Conservation (phyloP, 352 stramenopile genomes). For the Phytophthora nicotianae region DNA sequence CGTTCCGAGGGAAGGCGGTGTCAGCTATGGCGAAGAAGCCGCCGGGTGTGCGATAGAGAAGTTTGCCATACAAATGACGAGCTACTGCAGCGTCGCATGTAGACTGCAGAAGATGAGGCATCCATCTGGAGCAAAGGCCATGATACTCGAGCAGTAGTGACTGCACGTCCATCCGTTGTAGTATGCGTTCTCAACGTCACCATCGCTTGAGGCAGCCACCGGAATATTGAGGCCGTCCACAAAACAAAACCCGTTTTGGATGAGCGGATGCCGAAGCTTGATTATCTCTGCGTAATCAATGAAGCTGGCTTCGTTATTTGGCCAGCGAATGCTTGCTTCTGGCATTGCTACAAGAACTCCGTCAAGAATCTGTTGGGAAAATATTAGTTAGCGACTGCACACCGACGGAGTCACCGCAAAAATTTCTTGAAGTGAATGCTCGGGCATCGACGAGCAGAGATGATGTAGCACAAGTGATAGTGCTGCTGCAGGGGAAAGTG, state of each 20-base stretch:
- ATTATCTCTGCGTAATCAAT: constrained; percentile 9
- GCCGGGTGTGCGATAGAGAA: constrained; percentile 9
- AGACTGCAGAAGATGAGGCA: constrained; percentile 11
- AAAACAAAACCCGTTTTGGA: constrained; percentile 22
- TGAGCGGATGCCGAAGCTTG: constrained; percentile 8
- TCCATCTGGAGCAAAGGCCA: constrained; percentile 28
- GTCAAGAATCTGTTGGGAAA: constrained; percentile 1
- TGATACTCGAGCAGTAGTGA: constrained; percentile 23
- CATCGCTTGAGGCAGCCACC: constrained; percentile 6
- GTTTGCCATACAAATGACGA: constrained; percentile 13
- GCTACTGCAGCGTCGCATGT: constrained; percentile 20
- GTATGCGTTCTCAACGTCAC: constrained; percentile 11
- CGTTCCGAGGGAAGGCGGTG: constrained; percentile 19
- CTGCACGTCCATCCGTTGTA: constrained; percentile 20
- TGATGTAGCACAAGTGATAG: constrained; percentile 3
- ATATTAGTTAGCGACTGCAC: not conserved
- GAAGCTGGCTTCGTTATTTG: not conserved
- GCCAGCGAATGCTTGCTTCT: constrained; percentile 1
- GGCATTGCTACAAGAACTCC: not conserved
- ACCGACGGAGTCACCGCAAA: constrained; percentile 4
- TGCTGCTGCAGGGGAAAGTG: constrained; percentile 2
- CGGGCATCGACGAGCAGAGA: constrained; percentile 4
- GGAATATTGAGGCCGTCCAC: constrained; percentile 26
- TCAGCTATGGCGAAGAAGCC: constrained; percentile 26
- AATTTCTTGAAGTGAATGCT: constrained; percentile 6